Evolutionary conservation across 768 basidiomycete species (phyloP).

Genomic region (Inosperma sp.): DNA sequence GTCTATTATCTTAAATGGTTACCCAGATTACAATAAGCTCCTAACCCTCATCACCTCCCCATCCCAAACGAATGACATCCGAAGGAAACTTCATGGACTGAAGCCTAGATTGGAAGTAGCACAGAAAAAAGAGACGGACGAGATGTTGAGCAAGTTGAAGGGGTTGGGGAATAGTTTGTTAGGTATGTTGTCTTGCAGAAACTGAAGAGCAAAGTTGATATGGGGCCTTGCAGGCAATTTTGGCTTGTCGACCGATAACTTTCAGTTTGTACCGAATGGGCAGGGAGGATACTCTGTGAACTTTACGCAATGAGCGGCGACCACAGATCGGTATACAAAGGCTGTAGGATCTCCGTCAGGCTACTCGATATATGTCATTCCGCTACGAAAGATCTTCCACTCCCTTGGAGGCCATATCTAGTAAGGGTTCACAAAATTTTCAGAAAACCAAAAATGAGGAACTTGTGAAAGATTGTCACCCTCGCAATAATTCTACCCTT

Average conservation of each 20-base stretch:
- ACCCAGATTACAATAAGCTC: constrained; percentile 74
- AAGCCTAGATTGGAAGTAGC: constrained; percentile 69
- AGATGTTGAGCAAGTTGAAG: constrained; percentile 92
- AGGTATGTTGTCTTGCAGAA: constrained; percentile 48
- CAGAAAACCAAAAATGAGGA: neutral
- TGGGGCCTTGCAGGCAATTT: constrained; percentile 62
- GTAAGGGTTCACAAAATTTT: neutral
- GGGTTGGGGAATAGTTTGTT: constrained; percentile 86
- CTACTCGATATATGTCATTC: constrained; percentile 36
- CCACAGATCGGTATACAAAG: constrained; percentile 1
- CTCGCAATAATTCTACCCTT: constrained; percentile 60
- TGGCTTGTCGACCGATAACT: constrained; percentile 93
- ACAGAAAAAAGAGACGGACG: constrained; percentile 81
- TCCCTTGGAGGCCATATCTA: constrained; percentile 44
- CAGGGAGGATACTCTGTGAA: constrained; percentile 96
- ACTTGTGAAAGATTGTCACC: constrained; percentile 37
- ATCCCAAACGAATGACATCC: constrained; percentile 44
- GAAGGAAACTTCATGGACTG: constrained; percentile 47
- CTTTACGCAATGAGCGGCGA: constrained; percentile 50
- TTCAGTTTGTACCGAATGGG: constrained; percentile 91
- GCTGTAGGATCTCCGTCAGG: neutral
- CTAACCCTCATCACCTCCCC: constrained; percentile 55
- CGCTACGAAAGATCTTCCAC: constrained; percentile 40
- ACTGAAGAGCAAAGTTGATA: neutral
- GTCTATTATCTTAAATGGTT: neutral